phyloP scores from a whole-genome alignment of 768 basidiomycete genomes.

The Kwoniella botswanensis region DNA sequence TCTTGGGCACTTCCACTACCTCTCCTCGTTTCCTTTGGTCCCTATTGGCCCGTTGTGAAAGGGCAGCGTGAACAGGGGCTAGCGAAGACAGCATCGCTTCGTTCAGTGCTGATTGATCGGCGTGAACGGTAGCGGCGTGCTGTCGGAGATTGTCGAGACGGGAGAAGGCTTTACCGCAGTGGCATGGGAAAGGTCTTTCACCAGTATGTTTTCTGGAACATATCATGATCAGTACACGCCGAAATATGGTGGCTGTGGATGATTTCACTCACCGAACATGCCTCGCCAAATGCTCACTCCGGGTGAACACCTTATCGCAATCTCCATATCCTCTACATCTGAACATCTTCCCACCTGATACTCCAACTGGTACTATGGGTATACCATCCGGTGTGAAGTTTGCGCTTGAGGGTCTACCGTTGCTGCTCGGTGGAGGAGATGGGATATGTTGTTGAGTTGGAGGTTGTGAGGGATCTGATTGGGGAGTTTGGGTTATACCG shows the following conservation, averaged over 20 bases:
- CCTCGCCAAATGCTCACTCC: conserved; percentile 92
- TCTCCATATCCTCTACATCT: conserved; percentile 93
- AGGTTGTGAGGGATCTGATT: conserved; percentile 15
- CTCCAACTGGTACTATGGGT: conserved; percentile 51
- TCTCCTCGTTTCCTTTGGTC: conserved; percentile 57
- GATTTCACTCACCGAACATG: conserved; percentile 79
- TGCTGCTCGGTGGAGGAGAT: conserved; percentile 46
- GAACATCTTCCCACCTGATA: conserved; percentile 73
- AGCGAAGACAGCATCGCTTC: conserved; percentile 54
- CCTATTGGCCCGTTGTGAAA: conserved; percentile 52
- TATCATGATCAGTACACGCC: background rate
- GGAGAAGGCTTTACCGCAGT: conserved; percentile 93
- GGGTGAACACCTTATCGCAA: conserved; percentile 93
- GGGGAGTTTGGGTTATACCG: conserved; percentile 38
- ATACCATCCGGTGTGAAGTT: conserved; percentile 50
- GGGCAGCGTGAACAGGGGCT: conserved; percentile 53
- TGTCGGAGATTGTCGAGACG: conserved; percentile 96
- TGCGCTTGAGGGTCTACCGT: conserved; percentile 30
- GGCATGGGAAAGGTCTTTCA: conserved; percentile 93
- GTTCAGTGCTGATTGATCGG: conserved; percentile 68
- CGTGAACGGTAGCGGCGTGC: conserved; percentile 94
- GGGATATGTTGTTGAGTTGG: conserved; percentile 35
- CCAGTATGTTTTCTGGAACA: conserved; percentile 88
- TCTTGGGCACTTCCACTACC: conserved; percentile 56
- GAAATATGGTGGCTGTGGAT: background rate